Percentiles rank a stretch among this genome's conserved stretches.
These are phyloP conservation scores for Sesbania bispinosa DNA, from an alignment of 306 rosid genomes.

Conservation along the genomic window DNA sequence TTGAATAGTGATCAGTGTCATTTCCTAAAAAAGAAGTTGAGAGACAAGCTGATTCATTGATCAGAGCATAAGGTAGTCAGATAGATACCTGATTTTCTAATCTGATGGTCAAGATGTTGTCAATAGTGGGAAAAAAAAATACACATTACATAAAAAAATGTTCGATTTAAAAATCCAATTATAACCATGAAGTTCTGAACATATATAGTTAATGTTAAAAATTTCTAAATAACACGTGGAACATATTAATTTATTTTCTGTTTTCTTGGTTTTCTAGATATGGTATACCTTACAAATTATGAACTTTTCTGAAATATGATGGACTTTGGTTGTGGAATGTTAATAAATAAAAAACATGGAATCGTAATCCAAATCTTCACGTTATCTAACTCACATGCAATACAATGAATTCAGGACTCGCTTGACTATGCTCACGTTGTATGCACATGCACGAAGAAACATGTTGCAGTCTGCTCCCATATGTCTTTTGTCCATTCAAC, in stretches of 20 bases:
- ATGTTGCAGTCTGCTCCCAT: neutral
- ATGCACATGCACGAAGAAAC: conserved; percentile 27
- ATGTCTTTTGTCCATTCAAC: conserved; percentile 23
- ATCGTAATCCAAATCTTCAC: conserved; percentile 38
- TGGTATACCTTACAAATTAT: neutral
- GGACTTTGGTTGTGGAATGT: conserved; percentile 3
- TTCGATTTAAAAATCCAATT: too few relatives aligned
- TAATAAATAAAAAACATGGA: neutral
- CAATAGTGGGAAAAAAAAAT: too few relatives aligned
- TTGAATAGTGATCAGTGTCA: neutral
- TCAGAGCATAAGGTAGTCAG: too few relatives aligned
- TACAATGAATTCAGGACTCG: conserved; percentile 9
- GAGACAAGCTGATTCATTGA: too few relatives aligned
- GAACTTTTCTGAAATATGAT: neutral
- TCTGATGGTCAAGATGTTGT: too few relatives aligned
- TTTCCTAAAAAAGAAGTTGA: too few relatives aligned
- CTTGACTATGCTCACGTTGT: conserved; percentile 31
- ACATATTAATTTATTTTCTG: neutral
- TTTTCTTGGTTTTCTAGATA: neutral
- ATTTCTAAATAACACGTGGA: neutral
- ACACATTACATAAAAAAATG: too few relatives aligned
- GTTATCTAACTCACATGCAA: conserved; percentile 41
- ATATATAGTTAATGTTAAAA: neutral
- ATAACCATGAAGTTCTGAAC: neutral
- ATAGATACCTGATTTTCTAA: too few relatives aligned